These are phyloP conservation scores for Colletotrichum spinosum DNA, from an alignment of 2,329 filamentous ascomycete species.

Conservation along the genomic window DNA sequence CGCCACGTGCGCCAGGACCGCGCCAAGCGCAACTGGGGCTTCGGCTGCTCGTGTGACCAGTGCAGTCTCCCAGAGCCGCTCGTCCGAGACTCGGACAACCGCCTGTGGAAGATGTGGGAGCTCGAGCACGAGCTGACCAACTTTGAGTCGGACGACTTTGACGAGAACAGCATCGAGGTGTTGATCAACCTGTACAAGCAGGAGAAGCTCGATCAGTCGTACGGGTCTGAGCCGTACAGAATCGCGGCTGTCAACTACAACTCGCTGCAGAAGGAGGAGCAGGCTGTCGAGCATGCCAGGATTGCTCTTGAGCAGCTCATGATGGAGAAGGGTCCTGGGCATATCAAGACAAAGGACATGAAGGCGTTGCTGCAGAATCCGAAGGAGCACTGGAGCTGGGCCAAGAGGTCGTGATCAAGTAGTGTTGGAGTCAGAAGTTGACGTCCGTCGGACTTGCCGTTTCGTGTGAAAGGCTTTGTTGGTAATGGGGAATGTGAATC, in stretches of 20 bases:
- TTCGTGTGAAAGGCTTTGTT: too few species aligned
- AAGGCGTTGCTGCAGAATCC: constrained; percentile 20
- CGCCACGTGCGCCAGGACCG: constrained; percentile 41
- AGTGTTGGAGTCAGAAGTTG: too few species aligned
- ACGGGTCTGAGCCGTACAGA: constrained; percentile 49
- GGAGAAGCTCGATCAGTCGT: constrained; percentile 39
- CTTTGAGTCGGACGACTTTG: constrained; percentile 29
- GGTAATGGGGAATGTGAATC: too few species aligned
- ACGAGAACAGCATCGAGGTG: constrained; percentile 38
- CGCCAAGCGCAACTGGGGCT: constrained; percentile 43
- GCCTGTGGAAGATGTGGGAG: constrained; percentile 39
- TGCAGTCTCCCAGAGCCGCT: constrained; percentile 40
- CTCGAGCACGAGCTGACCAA: constrained; percentile 36
- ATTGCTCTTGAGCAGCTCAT: constrained; percentile 51
- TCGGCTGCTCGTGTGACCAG: constrained; percentile 42
- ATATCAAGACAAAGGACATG: constrained; percentile 27
- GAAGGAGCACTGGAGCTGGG: constrained; percentile 35
- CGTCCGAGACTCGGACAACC: constrained; percentile 38
- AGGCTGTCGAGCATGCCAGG: constrained; percentile 51
- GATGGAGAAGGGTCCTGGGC: constrained; percentile 30
- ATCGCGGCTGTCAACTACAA: constrained; percentile 54
- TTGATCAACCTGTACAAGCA: constrained; percentile 40
- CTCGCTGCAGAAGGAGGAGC: constrained; percentile 50
- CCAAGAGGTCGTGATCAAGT: constrained; percentile 7
- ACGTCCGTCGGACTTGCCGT: too few species aligned